Conservation (phyloP, 1,139 yeast species). For the Candida sp. region DNA sequence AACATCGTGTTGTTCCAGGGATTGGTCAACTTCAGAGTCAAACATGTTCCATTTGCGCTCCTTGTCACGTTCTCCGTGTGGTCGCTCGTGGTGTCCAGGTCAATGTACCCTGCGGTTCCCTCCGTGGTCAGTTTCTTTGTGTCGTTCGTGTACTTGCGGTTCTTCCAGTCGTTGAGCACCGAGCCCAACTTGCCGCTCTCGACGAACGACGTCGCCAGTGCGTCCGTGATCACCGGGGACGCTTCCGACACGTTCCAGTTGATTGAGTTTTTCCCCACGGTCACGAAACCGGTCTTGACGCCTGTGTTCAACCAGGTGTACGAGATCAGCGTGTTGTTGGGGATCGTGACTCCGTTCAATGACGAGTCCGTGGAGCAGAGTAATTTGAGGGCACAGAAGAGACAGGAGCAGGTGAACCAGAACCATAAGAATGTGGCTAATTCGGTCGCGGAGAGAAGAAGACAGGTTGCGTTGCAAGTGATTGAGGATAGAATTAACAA, state of each 20-base stretch:
- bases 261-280: conserved; percentile 79
- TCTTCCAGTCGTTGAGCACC: conserved; percentile 55
- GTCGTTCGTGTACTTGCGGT: conserved; percentile 79
- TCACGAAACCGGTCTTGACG: conserved; percentile 53
- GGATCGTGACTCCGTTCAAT: conserved; percentile 68
- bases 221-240: conserved; percentile 64
- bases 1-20: conserved; percentile 72
- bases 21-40: conserved; percentile 65
- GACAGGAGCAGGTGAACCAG: conserved; percentile 48
- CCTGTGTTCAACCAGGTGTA: conserved; percentile 60
- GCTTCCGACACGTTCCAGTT: conserved; percentile 90
- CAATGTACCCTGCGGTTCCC: conserved; percentile 65
- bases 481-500: conserved; percentile 70
- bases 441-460: conserved; percentile 81
- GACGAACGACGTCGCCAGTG: conserved; percentile 20
- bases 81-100: conserved; percentile 41
- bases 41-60: conserved; percentile 72
- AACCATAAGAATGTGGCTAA: conserved; percentile 48
- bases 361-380: conserved; percentile 76
- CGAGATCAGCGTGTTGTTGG: conserved; percentile 55
- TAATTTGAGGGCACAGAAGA: conserved; percentile 69
- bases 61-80: conserved; percentile 48
- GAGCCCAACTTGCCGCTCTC: conserved; percentile 48
- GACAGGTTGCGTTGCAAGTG: conserved; percentile 85
- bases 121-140: conserved; percentile 69